Conservation (phyloP, 1,139 yeast genomes). For the Debaryomycetaceae sp. region DNA sequence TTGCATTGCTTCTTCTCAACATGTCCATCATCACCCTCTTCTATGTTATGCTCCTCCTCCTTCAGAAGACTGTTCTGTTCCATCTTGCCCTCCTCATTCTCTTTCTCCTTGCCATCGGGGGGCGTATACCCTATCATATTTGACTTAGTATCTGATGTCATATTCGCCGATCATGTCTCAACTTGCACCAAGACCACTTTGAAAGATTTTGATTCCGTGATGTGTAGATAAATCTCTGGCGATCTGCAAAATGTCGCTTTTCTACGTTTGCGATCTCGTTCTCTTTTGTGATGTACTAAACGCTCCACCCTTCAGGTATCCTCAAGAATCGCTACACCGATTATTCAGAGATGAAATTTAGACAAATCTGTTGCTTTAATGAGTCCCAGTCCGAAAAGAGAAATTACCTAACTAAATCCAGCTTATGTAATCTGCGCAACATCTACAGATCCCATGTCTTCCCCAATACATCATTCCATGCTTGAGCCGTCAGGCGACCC, state of each 20-base stretch:
- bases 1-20: conserved; percentile 10
- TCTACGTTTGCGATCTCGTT: no score
- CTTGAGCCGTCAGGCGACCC: no score
- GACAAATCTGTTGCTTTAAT: neutral
- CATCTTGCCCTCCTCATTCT: conserved; percentile 3
- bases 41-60: conserved; percentile 1
- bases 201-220: neutral
- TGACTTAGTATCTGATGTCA: neutral
- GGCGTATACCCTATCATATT: neutral
- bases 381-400: neutral
- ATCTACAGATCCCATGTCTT: no score
- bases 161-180: neutral
- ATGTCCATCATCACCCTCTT: neutral
- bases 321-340: neutral
- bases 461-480: no score
- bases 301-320: neutral
- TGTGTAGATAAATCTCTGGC: no score
- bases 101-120: conserved; percentile 1
- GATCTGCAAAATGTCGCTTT: no score
- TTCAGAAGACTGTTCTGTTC: conserved; percentile 1
- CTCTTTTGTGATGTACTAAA: neutral
- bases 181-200: neutral
- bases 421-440: neutral
- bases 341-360: neutral
- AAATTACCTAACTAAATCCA: neutral